Percentiles rank a stretch among this genome's conserved stretches.
phyloP scores from a whole-genome alignment of 2,329 filamentous ascomycete genomes.

The Pyrenophora teres region DNA sequence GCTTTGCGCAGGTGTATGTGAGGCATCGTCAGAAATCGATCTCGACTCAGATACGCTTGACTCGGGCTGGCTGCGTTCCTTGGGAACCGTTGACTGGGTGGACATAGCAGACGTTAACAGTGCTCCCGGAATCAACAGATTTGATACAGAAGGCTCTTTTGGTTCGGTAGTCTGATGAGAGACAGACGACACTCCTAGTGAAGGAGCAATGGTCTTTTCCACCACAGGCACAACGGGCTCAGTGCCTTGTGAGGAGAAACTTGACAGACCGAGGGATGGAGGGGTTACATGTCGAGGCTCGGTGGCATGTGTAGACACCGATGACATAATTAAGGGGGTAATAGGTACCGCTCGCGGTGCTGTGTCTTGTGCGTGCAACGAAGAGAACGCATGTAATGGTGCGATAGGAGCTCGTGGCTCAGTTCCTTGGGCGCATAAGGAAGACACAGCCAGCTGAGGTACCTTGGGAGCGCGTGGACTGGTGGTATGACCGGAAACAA shows the following conservation, averaged over 20 bases:
- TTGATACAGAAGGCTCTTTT: conserved; percentile 24
- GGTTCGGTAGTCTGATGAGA: conserved; percentile 37
- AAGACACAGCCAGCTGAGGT: conserved; percentile 24
- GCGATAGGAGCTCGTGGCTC: conserved; percentile 21
- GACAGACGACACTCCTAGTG: conserved; percentile 36
- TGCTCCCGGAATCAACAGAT: conserved; percentile 19
- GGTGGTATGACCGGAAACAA: conserved; percentile 34
- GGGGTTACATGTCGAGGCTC: conserved; percentile 23
- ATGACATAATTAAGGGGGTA: conserved; percentile 26
- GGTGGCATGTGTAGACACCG: conserved; percentile 32
- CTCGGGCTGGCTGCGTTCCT: conserved; percentile 6
- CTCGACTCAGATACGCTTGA: background rate
- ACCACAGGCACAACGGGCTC: conserved; percentile 37
- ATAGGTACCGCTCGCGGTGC: conserved; percentile 20
- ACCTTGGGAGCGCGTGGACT: conserved; percentile 22
- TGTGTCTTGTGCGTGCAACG: conserved; percentile 31
- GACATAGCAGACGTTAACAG: conserved; percentile 37
- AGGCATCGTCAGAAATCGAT: background rate
- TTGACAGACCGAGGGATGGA: conserved; percentile 26
- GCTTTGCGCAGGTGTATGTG: background rate
- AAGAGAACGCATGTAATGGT: conserved; percentile 24
- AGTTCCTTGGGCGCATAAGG: conserved; percentile 29
- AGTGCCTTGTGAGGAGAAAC: conserved; percentile 25
- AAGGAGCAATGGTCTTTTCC: conserved; percentile 34
- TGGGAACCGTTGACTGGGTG: conserved; percentile 34